phyloP scores from a whole-genome alignment of 495 filamentous ascomycete genomes.

The Elaphomyces granulatus region DNA sequence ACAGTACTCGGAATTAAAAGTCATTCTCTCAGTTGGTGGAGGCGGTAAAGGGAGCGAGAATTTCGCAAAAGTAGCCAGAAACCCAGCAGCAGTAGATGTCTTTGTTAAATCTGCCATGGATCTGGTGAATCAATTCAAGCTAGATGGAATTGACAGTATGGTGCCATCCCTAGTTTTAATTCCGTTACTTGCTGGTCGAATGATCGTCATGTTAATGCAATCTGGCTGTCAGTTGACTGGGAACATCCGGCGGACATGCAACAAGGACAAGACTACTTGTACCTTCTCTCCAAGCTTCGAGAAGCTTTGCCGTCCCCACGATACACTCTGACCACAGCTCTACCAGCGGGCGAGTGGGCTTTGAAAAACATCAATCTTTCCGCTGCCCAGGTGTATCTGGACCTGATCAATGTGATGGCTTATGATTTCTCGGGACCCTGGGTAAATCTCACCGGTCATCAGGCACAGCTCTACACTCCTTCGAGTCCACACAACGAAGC shows the following conservation, averaged over 20 bases:
- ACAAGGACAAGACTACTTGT: constrained; percentile 61
- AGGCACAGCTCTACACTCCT: constrained; percentile 62
- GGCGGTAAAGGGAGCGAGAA: constrained; percentile 64
- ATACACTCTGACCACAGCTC: constrained; percentile 65
- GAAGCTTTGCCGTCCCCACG: constrained; percentile 54
- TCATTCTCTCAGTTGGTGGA: constrained; percentile 78
- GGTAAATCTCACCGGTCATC: constrained; percentile 55
- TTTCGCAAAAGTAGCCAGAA: constrained; percentile 59
- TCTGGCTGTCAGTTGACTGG: constrained; percentile 58
- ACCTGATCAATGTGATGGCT: constrained; percentile 70
- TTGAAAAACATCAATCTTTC: constrained; percentile 63
- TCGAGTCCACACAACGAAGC: constrained; percentile 27
- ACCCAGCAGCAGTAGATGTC: constrained; percentile 42
- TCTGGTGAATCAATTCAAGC: constrained; percentile 56
- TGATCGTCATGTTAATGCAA: constrained; percentile 1
- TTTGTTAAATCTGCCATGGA: constrained; percentile 60
- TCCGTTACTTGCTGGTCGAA: too few species aligned
- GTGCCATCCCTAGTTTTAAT: constrained; percentile 6
- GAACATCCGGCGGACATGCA: constrained; percentile 59
- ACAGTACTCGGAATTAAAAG: constrained; percentile 58
- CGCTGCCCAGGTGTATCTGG: constrained; percentile 49
- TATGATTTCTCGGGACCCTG: constrained; percentile 84
- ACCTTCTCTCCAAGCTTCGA: constrained; percentile 54
- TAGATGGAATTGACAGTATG: constrained; percentile 80
- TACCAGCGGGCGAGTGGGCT: constrained; percentile 64